Evolutionary conservation across 345 rosid genomes (phyloP), one percentile per base, ranked within the genome.

Genomic region (Citropsis articulata): DNA sequence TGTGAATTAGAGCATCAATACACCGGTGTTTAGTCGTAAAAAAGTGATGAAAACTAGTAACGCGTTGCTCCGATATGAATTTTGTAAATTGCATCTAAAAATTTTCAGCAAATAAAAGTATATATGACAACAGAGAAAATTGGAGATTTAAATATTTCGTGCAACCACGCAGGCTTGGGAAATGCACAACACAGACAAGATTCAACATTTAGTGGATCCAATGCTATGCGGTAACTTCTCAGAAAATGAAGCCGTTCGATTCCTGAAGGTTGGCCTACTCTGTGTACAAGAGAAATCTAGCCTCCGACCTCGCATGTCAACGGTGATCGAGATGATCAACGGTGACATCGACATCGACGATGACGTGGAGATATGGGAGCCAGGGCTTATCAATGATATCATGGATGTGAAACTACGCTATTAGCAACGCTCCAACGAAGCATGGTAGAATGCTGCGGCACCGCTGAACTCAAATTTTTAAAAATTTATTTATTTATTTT

Each of bases 251-350:
- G 85, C 83, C 50, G 2, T 76, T 33, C n/a, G 79, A 65, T 82
- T 80, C 71, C 66, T 84, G n/a, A 84, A 80, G 79, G 69, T 82
- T 2, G 83, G 72, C 16, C 68, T 86, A 5, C 81, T 86, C 3
- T 86, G 89, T 33, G 85, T 82, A 18, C 87, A 84, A 55, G 82
- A 86, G 68, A 80, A 77, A 64, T 24, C 79, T 64, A 66, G 80
- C 66, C 66, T 65, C 35, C 78, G 83, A 19, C 85, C 87, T 0
- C 53, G 33, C 6, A 77, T 87, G 80, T 85, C 90, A 10, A 76
- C 25, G 8, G 80, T 72, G 2, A 48, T 83, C 6, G 78, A 76
- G 75, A 80, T 85, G 81, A 77, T 87, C 83, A 81, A 67, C 56
- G 68, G 45, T 30, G 83, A 83, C 78, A 56, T 77, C 27, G 16